Conservation (phyloP, 2,329 filamentous ascomycete species). For the Fusarium sororula region DNA sequence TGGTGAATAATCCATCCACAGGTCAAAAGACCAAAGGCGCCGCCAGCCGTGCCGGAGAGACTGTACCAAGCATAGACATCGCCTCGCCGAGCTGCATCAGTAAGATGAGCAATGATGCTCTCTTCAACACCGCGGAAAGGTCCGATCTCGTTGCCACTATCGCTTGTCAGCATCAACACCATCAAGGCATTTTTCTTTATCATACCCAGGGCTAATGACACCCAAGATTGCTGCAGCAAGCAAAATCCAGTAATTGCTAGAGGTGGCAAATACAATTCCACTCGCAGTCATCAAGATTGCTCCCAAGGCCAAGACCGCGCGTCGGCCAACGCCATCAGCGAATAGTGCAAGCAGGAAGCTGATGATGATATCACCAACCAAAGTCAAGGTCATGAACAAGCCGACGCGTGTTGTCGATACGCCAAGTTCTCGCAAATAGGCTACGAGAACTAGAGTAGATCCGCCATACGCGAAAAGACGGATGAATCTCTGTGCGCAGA, state of each 20-base stretch:
- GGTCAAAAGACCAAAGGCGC: conserved; percentile 66
- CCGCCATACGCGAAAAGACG: conserved; percentile 71
- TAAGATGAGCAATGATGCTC: conserved; percentile 66
- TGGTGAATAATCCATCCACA: conserved; percentile 68
- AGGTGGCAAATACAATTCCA: conserved; percentile 63
- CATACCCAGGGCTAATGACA: conserved; percentile 66
- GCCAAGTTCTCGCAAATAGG: conserved; percentile 61
- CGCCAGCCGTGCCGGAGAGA: conserved; percentile 66
- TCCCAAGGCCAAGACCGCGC: conserved; percentile 62
- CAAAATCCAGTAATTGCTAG: conserved; percentile 65
- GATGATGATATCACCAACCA: conserved; percentile 67
- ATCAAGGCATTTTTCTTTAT: fast-evolving
- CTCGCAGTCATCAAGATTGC: conserved; percentile 64
- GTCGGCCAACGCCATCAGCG: conserved; percentile 66
- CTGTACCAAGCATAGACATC: conserved; percentile 72
- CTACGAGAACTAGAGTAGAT: conserved; percentile 65
- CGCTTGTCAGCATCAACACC: neutral
- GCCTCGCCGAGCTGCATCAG: conserved; percentile 53
- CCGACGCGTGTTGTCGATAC: conserved; percentile 63
- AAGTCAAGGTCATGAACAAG: conserved; percentile 72
- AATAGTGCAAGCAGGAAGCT: conserved; percentile 67
- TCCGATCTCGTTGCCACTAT: conserved; percentile 70
- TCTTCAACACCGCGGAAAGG: conserved; percentile 71
- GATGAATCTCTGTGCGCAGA: conserved; percentile 67
- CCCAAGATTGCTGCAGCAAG: conserved; percentile 66